Evolutionary conservation across 2,329 filamentous ascomycete species (phyloP), one percentile per base, ranked within the genome.

Genomic region (Aspergillus quadricinctus): DNA sequence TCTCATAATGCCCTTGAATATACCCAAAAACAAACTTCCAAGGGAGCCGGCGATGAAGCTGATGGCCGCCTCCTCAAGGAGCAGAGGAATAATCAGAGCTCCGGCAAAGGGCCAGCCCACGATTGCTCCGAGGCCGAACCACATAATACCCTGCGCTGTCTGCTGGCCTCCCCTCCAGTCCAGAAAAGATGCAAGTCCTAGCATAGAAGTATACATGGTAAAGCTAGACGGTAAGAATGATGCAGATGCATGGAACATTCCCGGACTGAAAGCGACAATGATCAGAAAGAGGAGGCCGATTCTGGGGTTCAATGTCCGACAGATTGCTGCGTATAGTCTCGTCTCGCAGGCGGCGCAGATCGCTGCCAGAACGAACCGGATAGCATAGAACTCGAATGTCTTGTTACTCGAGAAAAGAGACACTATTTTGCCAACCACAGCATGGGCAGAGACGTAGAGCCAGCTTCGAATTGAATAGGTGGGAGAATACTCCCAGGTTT

Each of bases 401-500:
- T 85, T 86, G 27, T 73, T 75, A 31, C 65, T 69, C 9, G 77
- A 62, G 49, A 77, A 66, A 3, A 94, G 66, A 40, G 86, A 81
- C 31, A 86, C 83, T 19, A 90, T 64, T 60, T 85, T 89, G 48
- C 86, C 88, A 48, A 89, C 75, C 21, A 87, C 64, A 27, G 92
- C 89, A 74, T 99, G 93, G 1, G 97, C 75, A 4, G 80, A 83
- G 40, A 95, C 81, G 69, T 99, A 99, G 23, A 92, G 80, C 94
- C 94, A 99, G 77, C 92, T 97, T 61, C 94, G 87, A 65, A 99
- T 97, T 51, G 92, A 90, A 75, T 89, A 97, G 56, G 93, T 88
- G 4, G 94, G 94, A 0, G 93, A 96, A 76, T 97, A 99, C 75
- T 99, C 94, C 94, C 94, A 99, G 1, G 94, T 99, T 77, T 99